phyloP scores from a whole-genome alignment of 768 basidiomycete species.

The Thelephora ganbajun region DNA sequence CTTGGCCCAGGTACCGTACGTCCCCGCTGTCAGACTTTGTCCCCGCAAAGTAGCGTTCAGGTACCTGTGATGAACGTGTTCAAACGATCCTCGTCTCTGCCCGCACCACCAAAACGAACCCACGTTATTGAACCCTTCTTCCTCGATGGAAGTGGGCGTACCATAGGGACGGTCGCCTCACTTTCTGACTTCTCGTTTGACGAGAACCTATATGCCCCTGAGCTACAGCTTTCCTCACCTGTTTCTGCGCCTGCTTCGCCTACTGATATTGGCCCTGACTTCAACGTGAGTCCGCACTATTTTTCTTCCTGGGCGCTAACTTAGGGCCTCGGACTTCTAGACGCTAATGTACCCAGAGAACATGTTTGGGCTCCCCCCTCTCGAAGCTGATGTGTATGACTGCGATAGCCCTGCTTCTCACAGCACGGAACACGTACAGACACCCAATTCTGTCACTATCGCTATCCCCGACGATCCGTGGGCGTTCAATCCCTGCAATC shows the following conservation, averaged over 20 bases:
- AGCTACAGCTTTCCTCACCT: neutral
- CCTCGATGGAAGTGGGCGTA: slow-evolving; percentile 5
- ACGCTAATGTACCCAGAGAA: neutral
- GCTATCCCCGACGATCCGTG: slow-evolving; percentile 3
- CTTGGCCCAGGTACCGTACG: neutral
- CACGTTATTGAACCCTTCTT: slow-evolving; percentile 7
- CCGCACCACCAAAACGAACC: slow-evolving; percentile 19
- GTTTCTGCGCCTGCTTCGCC: slow-evolving; percentile 1
- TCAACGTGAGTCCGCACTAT: neutral
- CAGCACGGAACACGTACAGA: neutral
- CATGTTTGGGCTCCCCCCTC: slow-evolving; percentile 5
- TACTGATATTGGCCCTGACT: neutral
- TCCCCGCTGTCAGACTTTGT: slow-evolving; percentile 5
- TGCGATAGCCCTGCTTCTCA: slow-evolving; percentile 2
- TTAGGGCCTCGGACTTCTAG: neutral
- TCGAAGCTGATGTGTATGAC: slow-evolving; percentile 6
- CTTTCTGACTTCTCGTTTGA: slow-evolving; percentile 1
- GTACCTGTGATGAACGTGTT: slow-evolving; percentile 51
- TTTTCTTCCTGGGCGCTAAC: neutral
- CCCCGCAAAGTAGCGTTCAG: slow-evolving; percentile 21
- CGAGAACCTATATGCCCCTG: neutral
- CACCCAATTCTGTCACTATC: slow-evolving; percentile 4
- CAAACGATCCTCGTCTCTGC: slow-evolving; percentile 49
- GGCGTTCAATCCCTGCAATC: neutral
- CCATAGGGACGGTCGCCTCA: slow-evolving; percentile 3